Evolutionary conservation across 2,329 filamentous ascomycete species (phyloP), one percentile per base, ranked within the genome.

Genomic region (Calonectria montana): DNA sequence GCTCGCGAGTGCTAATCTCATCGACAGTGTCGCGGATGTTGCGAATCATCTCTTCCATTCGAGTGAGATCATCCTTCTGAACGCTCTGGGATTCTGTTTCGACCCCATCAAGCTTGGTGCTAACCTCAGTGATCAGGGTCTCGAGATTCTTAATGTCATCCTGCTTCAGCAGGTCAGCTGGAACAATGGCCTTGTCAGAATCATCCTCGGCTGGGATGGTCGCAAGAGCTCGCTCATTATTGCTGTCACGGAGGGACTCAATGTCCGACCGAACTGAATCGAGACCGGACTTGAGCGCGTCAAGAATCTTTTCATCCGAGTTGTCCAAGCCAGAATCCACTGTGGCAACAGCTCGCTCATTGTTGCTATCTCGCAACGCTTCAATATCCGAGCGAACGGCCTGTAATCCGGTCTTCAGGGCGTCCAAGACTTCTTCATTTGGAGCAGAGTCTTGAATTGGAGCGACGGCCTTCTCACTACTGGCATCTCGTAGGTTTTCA

Each of bases 61-160:
- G 88, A 80, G 78, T 77, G 13, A 93, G 77, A 76, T 94, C 92
- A 4, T 88, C 87, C 77, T 86, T 88, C 29, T 86, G 85, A 7
- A 87, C 80, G 8, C 80, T 78, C 13, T 80, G 76, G 5, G 74
- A 72, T 13, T 80, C 82, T 0, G 84, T 80, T 45, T 83, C 82
- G 67, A 85, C 81, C 8, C 80, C 77, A 75, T 98, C 95, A 29
- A 98, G 90, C 85, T 98, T 98, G 82, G 92, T 91, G 39, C 94
- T 91, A 12, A 98, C 88, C 79, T 98, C 92, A 0, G 92, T 91
- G 76, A 98, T 93, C 70, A 98, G 88, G 37, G 92, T 86, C 81
- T 98, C 97, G 43, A 98, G 90, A 71, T 94, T 94, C 82, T 96
- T 95, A 74, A 98, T 92, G 75, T 97, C 94, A 62, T 93, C 90